A percentile compares a stretch with the other conserved stretches of the same genome.
phyloP scores from a whole-genome alignment of 768 basidiomycete species.

The Dioszegia hungarica region DNA sequence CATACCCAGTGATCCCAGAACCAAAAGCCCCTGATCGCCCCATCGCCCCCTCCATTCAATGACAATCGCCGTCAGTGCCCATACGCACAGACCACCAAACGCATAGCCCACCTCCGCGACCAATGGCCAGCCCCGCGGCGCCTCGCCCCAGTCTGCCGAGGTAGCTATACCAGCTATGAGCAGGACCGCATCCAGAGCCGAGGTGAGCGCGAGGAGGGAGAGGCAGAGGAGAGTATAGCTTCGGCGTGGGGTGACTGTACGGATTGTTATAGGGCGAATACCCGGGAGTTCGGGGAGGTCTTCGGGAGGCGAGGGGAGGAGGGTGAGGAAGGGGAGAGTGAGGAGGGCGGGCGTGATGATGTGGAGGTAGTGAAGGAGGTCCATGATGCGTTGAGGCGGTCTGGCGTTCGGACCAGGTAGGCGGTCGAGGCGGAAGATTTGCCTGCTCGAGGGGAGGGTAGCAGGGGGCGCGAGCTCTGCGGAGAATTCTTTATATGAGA shows the following conservation, averaged over 20 bases:
- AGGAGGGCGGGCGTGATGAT: conserved; percentile 32
- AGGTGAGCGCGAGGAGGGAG: conserved; percentile 66
- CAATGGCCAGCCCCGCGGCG: conserved; percentile 1
- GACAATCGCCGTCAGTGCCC: conserved; percentile 23
- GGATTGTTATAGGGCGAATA: conserved; percentile 49
- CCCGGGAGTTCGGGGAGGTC: conserved; percentile 21
- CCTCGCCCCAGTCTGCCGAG: conserved; percentile 32
- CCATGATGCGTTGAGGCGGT: not conserved
- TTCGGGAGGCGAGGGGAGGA: conserved; percentile 15
- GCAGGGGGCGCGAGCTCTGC: no score
- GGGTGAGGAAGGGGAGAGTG: conserved; percentile 22
- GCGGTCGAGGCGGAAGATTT: no score
- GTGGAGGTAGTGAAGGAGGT: conserved; percentile 23
- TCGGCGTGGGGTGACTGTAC: conserved; percentile 68
- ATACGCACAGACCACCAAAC: conserved; percentile 33
- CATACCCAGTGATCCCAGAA: conserved; percentile 20
- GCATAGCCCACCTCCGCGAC: conserved; percentile 23
- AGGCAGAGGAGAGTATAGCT: conserved; percentile 68
- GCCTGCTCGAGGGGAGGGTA: no score
- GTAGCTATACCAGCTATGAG: conserved; percentile 65
- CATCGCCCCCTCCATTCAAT: conserved; percentile 32
- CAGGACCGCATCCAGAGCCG: conserved; percentile 69
- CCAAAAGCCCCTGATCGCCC: conserved; percentile 23
- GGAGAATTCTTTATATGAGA: no score
- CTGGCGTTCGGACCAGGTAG: no score